Evolutionary conservation across 768 basidiomycete genomes (phyloP).

Genomic region (Termitomyces sp.): DNA sequence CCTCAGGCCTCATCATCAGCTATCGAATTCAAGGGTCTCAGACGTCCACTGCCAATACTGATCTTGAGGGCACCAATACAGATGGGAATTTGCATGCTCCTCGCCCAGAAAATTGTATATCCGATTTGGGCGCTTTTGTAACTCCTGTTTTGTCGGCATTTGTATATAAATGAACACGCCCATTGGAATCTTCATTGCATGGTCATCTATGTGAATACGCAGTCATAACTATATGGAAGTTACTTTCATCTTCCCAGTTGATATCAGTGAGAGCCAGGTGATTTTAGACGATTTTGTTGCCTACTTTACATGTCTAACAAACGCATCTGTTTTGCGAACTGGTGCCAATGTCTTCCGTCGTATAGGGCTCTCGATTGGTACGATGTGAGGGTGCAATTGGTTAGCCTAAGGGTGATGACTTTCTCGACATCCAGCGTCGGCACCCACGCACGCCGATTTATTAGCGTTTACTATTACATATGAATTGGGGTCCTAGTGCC

Average conservation of each 20-base stretch:
- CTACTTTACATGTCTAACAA: background rate
- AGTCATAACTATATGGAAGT: slow-evolving; percentile 4
- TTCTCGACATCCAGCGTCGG: background rate
- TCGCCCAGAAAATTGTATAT: background rate
- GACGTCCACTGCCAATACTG: background rate
- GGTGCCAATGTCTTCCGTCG: background rate
- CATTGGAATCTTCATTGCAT: background rate
- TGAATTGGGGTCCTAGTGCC: background rate
- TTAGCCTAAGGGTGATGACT: background rate
- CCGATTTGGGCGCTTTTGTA: background rate
- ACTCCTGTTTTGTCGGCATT: slow-evolving; percentile 2
- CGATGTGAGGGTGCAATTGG: background rate
- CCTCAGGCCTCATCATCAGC: background rate
- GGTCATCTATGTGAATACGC: background rate
- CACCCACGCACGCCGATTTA: background rate
- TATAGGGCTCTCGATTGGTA: background rate
- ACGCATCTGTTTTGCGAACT: background rate
- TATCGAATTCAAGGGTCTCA: background rate
- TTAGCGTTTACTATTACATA: background rate
- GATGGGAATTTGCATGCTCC: background rate
- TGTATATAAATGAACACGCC: background rate
- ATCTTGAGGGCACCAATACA: background rate
- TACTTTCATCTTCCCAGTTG: background rate
- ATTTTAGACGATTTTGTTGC: no score
- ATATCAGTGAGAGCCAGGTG: slow-evolving; percentile 2